These are phyloP conservation scores for Bruguiera sexangula DNA, from an alignment of 345 rosid species.

Conservation along the genomic window DNA sequence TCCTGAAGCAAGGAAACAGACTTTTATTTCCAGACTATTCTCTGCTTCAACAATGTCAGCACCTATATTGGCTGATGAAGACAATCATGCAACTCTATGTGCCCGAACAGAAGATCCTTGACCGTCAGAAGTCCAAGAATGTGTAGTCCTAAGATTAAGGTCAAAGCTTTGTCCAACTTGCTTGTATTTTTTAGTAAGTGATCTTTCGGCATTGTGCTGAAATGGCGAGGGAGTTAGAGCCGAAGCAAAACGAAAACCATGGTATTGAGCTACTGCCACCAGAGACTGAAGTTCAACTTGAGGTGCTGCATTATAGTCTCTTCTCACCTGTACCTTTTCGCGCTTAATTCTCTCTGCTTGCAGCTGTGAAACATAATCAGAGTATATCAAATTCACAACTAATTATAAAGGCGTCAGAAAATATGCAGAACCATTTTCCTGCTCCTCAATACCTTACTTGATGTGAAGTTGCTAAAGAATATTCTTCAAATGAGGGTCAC, in stretches of 20 bases:
- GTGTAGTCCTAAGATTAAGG: background rate
- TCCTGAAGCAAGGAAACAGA: conserved; percentile 53
- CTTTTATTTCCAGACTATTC: conserved; percentile 65
- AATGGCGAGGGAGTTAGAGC: conserved; percentile 77
- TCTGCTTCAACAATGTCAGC: conserved; percentile 82
- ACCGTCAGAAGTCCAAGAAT: conserved; percentile 21
- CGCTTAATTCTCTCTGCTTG: conserved; percentile 69
- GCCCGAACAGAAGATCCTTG: conserved; percentile 33
- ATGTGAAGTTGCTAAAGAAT: no score
- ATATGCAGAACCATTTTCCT: background rate
- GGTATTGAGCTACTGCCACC: conserved; percentile 70
- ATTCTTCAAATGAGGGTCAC: no score
- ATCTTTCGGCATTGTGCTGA: conserved; percentile 29
- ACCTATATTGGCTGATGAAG: conserved; percentile 58
- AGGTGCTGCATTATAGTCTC: conserved; percentile 60
- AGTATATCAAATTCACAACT: no score
- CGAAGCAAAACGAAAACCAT: conserved; percentile 87
- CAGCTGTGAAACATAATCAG: conserved; percentile 48
- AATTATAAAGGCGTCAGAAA: background rate
- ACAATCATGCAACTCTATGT: conserved; percentile 44
- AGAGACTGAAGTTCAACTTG: conserved; percentile 48
- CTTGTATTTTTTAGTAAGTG: background rate
- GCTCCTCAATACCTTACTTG: no score
- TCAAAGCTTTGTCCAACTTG: conserved; percentile 1
- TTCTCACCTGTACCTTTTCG: conserved; percentile 50